Base-by-base conservation (phyloP, 1,284 basidiomycete species). In the Cerrena zonata region DNA sequence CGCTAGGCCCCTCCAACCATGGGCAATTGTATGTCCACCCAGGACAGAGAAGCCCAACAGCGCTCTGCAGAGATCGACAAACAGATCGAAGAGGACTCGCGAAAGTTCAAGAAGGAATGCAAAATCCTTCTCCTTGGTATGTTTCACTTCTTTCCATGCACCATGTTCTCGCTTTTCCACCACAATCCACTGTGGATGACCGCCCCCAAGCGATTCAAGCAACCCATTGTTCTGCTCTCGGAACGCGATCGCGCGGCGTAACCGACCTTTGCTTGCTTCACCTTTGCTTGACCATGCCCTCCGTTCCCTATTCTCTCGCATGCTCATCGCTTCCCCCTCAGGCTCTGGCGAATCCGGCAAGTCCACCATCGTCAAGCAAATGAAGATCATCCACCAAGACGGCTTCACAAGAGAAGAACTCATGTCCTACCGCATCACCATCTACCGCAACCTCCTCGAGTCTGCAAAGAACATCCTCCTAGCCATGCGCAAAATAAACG, bases 311-410 rank as follows among this genome's bases (percentile, higher is more conserved):
- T 10, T 21, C 40, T 10, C 21, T n/a, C n/a, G 15, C 39, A 41
- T 34, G 5, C 7, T 43, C 40, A 45, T 15, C 45, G 40, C 5
- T 38, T 26, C 26, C 18, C 26, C 15, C 24, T 22, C 60, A 83
- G 83, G 83, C 53, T 85, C 84, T n/a, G 85, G 85, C 61, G 86
- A 88, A 74, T 94, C 91, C 0, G 95, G 94, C 27, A 97, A 97
- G 73, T 89, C 85, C 4, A 98, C 94, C 0, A 93, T 98, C 58
- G 93, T 97, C 44, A 98, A 97, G 71, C 95, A 98, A 71, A 98
- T 98, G 94, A 97, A 96, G 78, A 97, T 98, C 57, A 95, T 98
- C 54, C 92, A 97, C 69, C 92, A 97, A 69, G 87, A 90, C 60
- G 95, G 95, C 5, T 98, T 94, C 71, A 83, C 84, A 0, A 69